phyloP scores from a whole-genome alignment of 2,329 filamentous ascomycete genomes.

The Fusarium neocosmosporiellum region DNA sequence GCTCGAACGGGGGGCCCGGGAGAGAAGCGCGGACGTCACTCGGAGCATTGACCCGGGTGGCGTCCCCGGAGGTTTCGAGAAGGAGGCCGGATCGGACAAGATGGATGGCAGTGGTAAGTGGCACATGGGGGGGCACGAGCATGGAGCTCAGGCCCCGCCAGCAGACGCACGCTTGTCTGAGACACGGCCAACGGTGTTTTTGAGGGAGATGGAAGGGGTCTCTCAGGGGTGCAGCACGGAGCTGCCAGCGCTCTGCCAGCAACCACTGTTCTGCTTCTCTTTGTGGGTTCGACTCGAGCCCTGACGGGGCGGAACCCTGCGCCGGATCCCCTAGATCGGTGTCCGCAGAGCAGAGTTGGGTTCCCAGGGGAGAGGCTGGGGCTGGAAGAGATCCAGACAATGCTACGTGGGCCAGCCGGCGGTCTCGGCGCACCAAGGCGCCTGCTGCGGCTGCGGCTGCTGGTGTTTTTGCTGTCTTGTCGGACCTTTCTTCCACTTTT shows the following conservation, averaged over 20 bases:
- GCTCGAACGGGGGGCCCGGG: slow-evolving; percentile 28
- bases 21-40: slow-evolving; percentile 17
- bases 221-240: neutral
- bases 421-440: slow-evolving; percentile 12
- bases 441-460: slow-evolving; percentile 7
- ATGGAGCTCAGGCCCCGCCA: slow-evolving; percentile 8
- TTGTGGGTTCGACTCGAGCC: neutral
- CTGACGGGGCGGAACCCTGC: slow-evolving; percentile 6
- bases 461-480: neutral
- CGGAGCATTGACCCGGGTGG: slow-evolving; percentile 29
- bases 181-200: slow-evolving; percentile 22
- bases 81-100: slow-evolving; percentile 23
- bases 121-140: neutral
- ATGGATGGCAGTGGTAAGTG: neutral
- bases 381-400: slow-evolving; percentile 8
- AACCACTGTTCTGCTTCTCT: neutral
- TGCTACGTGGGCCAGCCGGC: slow-evolving; percentile 27
- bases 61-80: slow-evolving; percentile 25
- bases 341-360: neutral
- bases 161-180: slow-evolving; percentile 27
- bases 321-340: slow-evolving; percentile 30
- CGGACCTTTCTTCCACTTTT: neutral
- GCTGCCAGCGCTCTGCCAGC: neutral
- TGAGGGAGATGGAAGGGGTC: slow-evolving; percentile 44
- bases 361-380: neutral